Conservation (phyloP, 1,139 yeast genomes). For the Pichia sp. region DNA sequence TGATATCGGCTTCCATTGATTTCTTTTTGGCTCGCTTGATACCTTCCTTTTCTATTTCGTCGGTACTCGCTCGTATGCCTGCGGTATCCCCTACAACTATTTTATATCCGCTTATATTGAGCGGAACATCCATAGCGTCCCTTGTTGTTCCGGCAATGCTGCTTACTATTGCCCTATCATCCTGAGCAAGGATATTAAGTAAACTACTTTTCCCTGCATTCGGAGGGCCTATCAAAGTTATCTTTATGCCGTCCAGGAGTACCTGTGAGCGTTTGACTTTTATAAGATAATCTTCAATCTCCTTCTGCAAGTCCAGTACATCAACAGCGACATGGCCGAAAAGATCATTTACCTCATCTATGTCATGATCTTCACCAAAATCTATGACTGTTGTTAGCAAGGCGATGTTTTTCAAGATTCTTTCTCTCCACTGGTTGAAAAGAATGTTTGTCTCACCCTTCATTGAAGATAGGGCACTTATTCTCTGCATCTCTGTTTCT, state of each 20-base stretch:
- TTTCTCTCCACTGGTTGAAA: conserved; percentile 64
- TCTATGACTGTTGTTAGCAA: conserved; percentile 83
- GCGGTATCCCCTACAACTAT: conserved; percentile 90
- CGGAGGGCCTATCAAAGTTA: conserved; percentile 84
- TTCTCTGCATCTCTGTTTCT: conserved; percentile 85
- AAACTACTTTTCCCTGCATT: conserved; percentile 95
- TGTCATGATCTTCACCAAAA: conserved; percentile 91
- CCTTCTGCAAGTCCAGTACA: conserved; percentile 39
- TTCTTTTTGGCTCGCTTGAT: conserved; percentile 67
- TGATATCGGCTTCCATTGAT: conserved; percentile 57
- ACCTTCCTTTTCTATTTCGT: conserved; percentile 72
- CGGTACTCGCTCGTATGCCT: conserved; percentile 66
- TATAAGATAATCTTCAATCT: conserved; percentile 46
- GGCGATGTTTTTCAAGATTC: conserved; percentile 64
- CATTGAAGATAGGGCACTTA: conserved; percentile 68
- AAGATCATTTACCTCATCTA: conserved; percentile 51
- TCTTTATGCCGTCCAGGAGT: conserved; percentile 65
- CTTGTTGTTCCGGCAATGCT: conserved; percentile 92
- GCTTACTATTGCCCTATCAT: conserved; percentile 90
- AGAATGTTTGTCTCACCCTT: conserved; percentile 58
- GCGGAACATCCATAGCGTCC: conserved; percentile 75
- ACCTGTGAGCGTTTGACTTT: conserved; percentile 60
- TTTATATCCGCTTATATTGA: conserved; percentile 81
- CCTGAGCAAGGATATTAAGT: conserved; percentile 64
- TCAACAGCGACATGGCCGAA: conserved; percentile 47